Evolutionary conservation across 768 basidiomycete species (phyloP).

Genomic region (Boletus tomentosulus): DNA sequence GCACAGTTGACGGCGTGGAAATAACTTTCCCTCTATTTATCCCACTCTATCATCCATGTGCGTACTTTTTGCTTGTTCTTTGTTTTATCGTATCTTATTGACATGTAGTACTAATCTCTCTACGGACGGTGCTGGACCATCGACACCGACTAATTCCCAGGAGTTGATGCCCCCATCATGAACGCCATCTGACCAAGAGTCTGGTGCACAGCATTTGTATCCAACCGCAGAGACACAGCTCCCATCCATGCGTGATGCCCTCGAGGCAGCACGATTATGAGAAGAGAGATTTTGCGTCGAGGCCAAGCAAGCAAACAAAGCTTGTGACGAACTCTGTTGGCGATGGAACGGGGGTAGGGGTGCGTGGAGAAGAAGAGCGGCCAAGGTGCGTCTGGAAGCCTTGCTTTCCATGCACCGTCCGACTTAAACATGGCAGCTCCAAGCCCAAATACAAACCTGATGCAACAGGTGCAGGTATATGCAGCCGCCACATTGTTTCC

Average conservation of each 20-base stretch:
- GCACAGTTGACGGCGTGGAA: conserved; percentile 14
- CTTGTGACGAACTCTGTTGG: conserved; percentile 50
- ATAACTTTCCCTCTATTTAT: conserved; percentile 1
- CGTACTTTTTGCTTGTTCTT: conserved; percentile 1
- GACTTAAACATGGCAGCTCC: conserved; percentile 37
- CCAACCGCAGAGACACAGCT: conserved; percentile 43
- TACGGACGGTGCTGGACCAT: conserved; percentile 12
- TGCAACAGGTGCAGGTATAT: conserved; percentile 52
- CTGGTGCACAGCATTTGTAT: background rate
- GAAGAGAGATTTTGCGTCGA: conserved; percentile 46
- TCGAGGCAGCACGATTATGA: conserved; percentile 53
- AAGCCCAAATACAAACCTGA: conserved; percentile 51
- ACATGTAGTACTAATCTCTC: conserved; percentile 11
- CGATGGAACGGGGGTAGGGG: conserved; percentile 38
- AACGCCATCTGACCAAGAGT: conserved; percentile 1
- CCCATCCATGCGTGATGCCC: conserved; percentile 50
- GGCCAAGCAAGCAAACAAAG: conserved; percentile 28
- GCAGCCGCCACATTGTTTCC: conserved; percentile 35
- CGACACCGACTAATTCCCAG: conserved; percentile 21
- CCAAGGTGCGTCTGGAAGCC: conserved; percentile 39
- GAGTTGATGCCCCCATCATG: conserved; percentile 11
- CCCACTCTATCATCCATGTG: conserved; percentile 18
- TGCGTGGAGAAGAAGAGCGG: conserved; percentile 44
- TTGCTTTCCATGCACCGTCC: background rate
- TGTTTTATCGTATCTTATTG: conserved; percentile 15